phyloP scores from a whole-genome alignment of 1,284 basidiomycete species.

The Naganishia liquefaciens region DNA sequence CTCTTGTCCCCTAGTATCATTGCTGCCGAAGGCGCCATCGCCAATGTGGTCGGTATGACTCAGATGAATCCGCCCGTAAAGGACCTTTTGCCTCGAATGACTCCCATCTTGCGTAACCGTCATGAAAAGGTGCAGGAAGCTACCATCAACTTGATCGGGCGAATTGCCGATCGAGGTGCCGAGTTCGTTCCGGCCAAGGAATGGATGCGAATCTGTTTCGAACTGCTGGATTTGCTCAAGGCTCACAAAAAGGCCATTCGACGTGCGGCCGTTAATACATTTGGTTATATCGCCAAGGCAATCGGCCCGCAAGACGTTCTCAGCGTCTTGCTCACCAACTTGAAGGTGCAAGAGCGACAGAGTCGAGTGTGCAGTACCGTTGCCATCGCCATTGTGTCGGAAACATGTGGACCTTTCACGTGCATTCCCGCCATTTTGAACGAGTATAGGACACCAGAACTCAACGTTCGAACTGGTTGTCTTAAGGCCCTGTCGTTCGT shows the following conservation, averaged over 20 bases:
- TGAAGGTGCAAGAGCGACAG: conserved; percentile 98
- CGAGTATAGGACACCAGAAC: conserved; percentile 95
- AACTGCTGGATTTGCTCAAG: conserved; percentile 93
- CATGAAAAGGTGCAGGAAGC: conserved; percentile 99
- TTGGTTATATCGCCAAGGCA: conserved; percentile 98
- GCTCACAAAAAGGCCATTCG: conserved; percentile 99
- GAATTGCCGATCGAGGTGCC: conserved; percentile 98
- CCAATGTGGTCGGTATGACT: conserved; percentile 99
- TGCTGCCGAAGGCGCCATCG: conserved; percentile 95
- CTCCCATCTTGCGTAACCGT: conserved; percentile 95
- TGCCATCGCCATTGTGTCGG: conserved; percentile 92
- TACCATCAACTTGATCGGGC: conserved; percentile 98
- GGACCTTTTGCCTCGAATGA: conserved; percentile 97
- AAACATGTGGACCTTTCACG: conserved; percentile 98
- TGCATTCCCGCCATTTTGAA: conserved; percentile 98
- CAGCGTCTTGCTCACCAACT: conserved; percentile 91
- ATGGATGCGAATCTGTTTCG: conserved; percentile 99
- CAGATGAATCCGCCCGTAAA: conserved; percentile 99
- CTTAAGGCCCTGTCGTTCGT: conserved; percentile 97
- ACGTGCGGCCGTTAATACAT: conserved; percentile 97
- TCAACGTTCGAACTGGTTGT: conserved; percentile 99
- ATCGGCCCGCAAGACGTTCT: conserved; percentile 98
- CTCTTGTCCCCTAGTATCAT: conserved; percentile 72
- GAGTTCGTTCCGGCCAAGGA: conserved; percentile 98
- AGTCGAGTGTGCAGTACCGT: conserved; percentile 98